Evolutionary conservation across 1,139 yeast genomes (phyloP), one percentile per base, ranked within the genome.

Genomic region (Yamadazyma triangularis): DNA sequence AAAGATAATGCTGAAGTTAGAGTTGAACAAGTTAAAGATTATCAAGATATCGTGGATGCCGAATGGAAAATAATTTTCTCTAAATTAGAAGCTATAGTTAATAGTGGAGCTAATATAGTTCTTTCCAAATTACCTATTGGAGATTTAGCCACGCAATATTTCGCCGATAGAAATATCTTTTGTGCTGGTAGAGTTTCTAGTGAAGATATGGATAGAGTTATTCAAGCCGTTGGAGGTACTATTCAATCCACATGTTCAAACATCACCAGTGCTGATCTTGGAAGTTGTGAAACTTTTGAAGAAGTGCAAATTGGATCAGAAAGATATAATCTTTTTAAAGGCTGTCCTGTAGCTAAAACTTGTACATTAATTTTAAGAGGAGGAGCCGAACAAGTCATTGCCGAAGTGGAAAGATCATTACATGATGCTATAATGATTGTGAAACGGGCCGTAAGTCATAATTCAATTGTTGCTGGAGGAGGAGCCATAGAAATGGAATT

Each of bases 381-480:
- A 45, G 98, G 98, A 44, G 96, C 97, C 12, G 96, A 88, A 51
- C 98, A 91, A 68, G 96, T 91, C 32, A 89, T 93, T 55, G 96
- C 96, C 23, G 99, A 91, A 64, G 97, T 91, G 23, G 98, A 91
- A 58, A 77, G 99, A 58, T 89, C 96, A 3, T 70, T 91, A 45
- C 98, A 91, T 53, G 99, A 91, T 62, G 98, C 98, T 31, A 88
- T 91, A 31, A 91, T 91, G 98, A 88, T 93, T 58, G 97, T 91
- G 29, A 89, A 89, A 64, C 76, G 98, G 50, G 95, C 97, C 2
- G 79, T 91, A 28, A 82, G 84, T 52, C 91, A 88, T 54, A 83
- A 78, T 50, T 67, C 77, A 22, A 79, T 93, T 42, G 98, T 91
- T 39, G 97, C 96, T 11, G 99, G 99, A 37, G 99, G 99, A 43